These are phyloP conservation scores for Plantago major DNA, from an alignment of 257 asterid genomes.

Conservation along the genomic window DNA sequence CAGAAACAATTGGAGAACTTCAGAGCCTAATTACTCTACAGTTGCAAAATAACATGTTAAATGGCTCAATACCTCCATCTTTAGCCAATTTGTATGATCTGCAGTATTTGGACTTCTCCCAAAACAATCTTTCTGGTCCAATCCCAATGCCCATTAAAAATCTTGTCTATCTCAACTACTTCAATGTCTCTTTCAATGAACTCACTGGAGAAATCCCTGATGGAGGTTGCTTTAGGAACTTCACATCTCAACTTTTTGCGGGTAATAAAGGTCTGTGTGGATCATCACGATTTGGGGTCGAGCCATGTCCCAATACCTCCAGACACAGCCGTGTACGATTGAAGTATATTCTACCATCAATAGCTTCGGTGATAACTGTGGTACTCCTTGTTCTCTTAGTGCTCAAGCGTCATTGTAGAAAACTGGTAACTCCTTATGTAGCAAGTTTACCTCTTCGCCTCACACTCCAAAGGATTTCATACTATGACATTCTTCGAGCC, in stretches of 20 bases:
- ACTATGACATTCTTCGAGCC: not conserved
- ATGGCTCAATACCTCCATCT: conserved; percentile 18
- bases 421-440: not conserved
- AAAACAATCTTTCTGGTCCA: conserved; percentile 2
- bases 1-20: conserved; percentile 18
- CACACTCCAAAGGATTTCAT: not conserved
- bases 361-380: not conserved
- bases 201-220: conserved; percentile 7
- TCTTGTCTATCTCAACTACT: not conserved
- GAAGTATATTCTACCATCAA: not conserved
- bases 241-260: not conserved
- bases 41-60: conserved; percentile 18
- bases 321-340: not conserved
- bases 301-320: not conserved
- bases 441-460: not conserved
- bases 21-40: conserved; percentile 12
- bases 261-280: conserved; percentile 12
- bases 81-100: conserved; percentile 10
- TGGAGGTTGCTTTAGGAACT: conserved; percentile 3
- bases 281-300: not conserved
- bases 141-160: not conserved
- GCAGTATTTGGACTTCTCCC: conserved; percentile 5
- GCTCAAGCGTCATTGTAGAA: not conserved
- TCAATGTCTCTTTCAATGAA: conserved; percentile 9
- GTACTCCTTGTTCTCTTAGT: not conserved